phyloP scores from a whole-genome alignment of 768 basidiomycete species.

The Strobilomyces confusus region DNA sequence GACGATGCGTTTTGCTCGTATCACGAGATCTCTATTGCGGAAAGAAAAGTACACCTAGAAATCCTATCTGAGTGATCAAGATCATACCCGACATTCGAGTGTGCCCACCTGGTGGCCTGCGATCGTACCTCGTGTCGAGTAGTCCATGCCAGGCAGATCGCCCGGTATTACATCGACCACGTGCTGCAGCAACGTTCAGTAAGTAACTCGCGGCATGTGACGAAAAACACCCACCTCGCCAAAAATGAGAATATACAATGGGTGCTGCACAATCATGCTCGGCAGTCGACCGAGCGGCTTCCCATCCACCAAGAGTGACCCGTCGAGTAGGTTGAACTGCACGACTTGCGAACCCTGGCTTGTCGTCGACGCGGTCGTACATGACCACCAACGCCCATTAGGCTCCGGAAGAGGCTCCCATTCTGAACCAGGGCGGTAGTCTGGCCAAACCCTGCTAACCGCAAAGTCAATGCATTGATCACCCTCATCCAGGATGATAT shows the following conservation, averaged over 20 bases:
- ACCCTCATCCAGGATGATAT: neutral
- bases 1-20: neutral
- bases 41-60: slow-evolving; percentile 1
- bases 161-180: no score
- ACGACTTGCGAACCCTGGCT: neutral
- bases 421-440: neutral
- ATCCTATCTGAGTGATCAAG: neutral
- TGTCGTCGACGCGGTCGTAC: neutral
- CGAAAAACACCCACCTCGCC: no score
- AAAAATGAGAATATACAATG: no score
- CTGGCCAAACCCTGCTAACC: neutral
- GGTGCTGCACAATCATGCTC: no score
- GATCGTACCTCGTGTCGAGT: no score
- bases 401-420: neutral
- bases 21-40: neutral
- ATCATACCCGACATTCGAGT: no score
- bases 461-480: neutral
- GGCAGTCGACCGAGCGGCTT: no score
- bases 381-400: neutral
- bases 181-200: no score
- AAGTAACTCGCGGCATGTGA: no score
- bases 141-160: no score
- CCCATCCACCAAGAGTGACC: neutral
- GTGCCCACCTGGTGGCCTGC: no score
- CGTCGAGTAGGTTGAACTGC: neutral